Base-by-base conservation (phyloP, 208 protist genomes). In the Acanthamoeba healyi region DNA sequence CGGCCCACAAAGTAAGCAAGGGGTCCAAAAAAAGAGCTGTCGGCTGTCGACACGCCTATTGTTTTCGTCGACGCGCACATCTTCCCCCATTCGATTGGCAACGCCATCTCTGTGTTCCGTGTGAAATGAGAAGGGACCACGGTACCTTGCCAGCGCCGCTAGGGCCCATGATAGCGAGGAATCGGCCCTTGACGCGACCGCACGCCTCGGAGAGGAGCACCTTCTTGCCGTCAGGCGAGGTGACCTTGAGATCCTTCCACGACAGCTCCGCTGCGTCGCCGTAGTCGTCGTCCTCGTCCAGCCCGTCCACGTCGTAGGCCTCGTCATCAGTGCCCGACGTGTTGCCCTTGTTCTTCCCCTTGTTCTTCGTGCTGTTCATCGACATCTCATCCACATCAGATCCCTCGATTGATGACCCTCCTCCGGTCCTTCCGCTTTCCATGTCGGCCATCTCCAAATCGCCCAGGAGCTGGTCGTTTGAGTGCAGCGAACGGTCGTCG, bases 81-180 rank as follows among this genome's bases (percentile, higher is more conserved):
- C n/a, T n/a, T n/a, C n/a, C n/a, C n/a, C n/a, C n/a, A n/a, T n/a
- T n/a, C n/a, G n/a, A n/a, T n/a, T n/a, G n/a, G n/a, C n/a, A n/a
- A n/a, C n/a, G n/a, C n/a, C n/a, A n/a, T 54, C 49, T 54, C 49
- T 24, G 49, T 70, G 61, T 38, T 6, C 32, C 12, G 1, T 24
- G 24, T 3, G 65, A 40, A 74, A 40, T 22, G 40, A 82, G 67
- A 32, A 42, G 12, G 3, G 32, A 67, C 2, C 1, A 34, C 9
- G n/a, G 46, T 72, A 91, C 84, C 84, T 91, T 91, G 84, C 84
- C 84, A 91, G 84, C 84, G 32, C 84, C 84, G 56, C 84, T 91
- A 26, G 84, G 84, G 0, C 84, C 84, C 84, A 91, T 91, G 84
- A 91, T 91, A 12, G 84, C 84, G 10, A 91, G 58, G 84, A 91